Evolutionary conservation across 2,329 filamentous ascomycete genomes (phyloP).

Genomic region (Ceratocystis papillata): DNA sequence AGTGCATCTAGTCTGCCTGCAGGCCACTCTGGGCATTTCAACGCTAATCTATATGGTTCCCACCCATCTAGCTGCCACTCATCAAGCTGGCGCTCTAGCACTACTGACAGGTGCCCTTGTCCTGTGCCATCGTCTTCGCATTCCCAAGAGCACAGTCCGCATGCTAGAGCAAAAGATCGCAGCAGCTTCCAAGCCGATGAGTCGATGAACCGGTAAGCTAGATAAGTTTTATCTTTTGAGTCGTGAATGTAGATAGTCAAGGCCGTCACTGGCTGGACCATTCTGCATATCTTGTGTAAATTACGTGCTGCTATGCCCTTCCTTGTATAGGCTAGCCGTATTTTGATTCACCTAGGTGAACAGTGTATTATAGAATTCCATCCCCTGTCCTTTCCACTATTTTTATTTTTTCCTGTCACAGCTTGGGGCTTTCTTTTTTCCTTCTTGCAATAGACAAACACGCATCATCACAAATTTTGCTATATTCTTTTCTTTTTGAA

Average conservation of each 20-base stretch:
- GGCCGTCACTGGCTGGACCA: neutral
- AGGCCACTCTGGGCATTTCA: constrained; percentile 76
- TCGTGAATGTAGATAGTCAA: neutral
- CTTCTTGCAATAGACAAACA: neutral
- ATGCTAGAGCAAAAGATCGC: constrained; percentile 44
- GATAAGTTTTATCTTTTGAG: constrained; percentile 8
- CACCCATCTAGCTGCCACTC: constrained; percentile 72
- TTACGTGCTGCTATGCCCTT: neutral
- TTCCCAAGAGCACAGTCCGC: constrained; percentile 54
- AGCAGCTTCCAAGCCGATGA: constrained; percentile 21
- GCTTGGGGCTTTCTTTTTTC: neutral
- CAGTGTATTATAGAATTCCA: constrained; percentile 5
- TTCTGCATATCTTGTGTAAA: neutral
- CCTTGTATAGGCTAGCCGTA: neutral
- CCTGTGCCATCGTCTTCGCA: constrained; percentile 64
- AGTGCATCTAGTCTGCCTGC: constrained; percentile 69
- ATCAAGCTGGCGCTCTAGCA: constrained; percentile 83
- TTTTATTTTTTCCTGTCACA: neutral
- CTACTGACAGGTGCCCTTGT: constrained; percentile 73
- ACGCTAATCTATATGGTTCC: constrained; percentile 94
- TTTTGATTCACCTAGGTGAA: neutral
- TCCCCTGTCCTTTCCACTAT: neutral
- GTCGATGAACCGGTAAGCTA: constrained; percentile 20
- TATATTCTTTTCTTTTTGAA: constrained; percentile 20
- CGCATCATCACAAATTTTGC: neutral